Base-by-base conservation (phyloP, 139 green algal species). In the Mesotaenium endlicherianum region DNA sequence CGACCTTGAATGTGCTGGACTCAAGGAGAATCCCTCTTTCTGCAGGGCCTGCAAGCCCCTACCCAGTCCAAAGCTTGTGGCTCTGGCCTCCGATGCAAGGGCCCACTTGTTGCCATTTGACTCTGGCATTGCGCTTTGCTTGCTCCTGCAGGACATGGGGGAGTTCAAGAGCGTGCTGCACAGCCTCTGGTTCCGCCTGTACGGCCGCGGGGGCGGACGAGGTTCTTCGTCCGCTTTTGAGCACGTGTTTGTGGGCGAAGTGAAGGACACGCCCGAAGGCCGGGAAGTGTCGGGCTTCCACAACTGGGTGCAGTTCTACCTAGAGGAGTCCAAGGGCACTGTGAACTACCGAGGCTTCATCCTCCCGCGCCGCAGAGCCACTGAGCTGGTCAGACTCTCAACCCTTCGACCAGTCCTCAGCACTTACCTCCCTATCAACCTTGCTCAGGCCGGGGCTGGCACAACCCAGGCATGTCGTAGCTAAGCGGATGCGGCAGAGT, bases 191-290 rank as follows among this genome's bases (percentile, higher is more conserved):
- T 92, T 89, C 57, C 11, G 3, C 58, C 81, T 83, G 42, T 92
- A 91, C 86, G 76, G 45, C 31, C 78, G 89, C 2, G 70, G 83
- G 26, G 83, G 77, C 38, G 30, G 77, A 1, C 20, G 45, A 4
- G 87, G 92, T 59, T 92, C 93, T 83, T 92, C 88, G 31, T 91
- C 69, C 53, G 92, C 90, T 58, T 95, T 95, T 83, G 93, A 95
- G 91, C 93, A 95, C 70, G 91, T 94, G 36, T 95, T 94, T 86
- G 78, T 94, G 20, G 92, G 92, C 3, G 92, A 95, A 81, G 75
- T 81, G n/a, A 83, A 92, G 57, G 75, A 86, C 3, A 87, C 75
- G 0, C 11, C 16, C 11, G 26, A 40, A 16, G 70, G 70, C 20
- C 14, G 16, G 34, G 43, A 86, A 42, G 78, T 93, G 38, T 89